Evolutionary conservation across 164 flowering plant genomes (phyloP).

Genomic region (Kalanchoe fedtschenkoi): DNA sequence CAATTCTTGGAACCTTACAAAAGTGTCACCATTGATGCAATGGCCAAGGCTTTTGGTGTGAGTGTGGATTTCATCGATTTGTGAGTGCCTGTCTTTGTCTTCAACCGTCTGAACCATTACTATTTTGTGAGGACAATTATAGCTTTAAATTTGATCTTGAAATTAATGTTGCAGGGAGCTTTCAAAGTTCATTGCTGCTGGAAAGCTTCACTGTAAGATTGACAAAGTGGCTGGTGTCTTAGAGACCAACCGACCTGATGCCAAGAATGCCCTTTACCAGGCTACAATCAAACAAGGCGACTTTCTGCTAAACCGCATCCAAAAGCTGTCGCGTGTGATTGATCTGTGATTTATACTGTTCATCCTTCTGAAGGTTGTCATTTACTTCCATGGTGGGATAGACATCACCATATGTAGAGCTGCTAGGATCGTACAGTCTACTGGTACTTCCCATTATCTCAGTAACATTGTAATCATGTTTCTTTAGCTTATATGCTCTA

Average conservation of each 20-base stretch:
- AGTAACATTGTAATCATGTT: too few relatives aligned
- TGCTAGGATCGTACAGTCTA: neutral
- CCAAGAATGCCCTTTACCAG: conserved; percentile 93
- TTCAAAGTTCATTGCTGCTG: conserved; percentile 93
- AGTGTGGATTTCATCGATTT: conserved; percentile 84
- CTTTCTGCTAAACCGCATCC: conserved; percentile 79
- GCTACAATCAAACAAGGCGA: conserved; percentile 97
- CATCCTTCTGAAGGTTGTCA: neutral
- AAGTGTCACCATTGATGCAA: conserved; percentile 97
- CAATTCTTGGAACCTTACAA: conserved; percentile 95
- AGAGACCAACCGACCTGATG: conserved; percentile 93
- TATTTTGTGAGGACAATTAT: neutral
- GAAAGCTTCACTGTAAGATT: conserved; percentile 96
- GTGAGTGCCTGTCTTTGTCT: conserved; percentile 36
- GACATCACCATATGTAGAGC: neutral
- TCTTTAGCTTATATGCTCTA: too few relatives aligned
- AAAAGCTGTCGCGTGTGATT: conserved; percentile 89
- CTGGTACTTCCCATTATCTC: neutral
- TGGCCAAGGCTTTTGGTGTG: conserved; percentile 95
- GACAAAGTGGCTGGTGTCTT: conserved; percentile 94
- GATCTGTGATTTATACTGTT: conserved; percentile 63
- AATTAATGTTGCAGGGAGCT: conserved; percentile 54
- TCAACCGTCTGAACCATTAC: neutral
- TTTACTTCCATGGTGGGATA: neutral
- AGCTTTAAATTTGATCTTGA: neutral